These are phyloP conservation scores for Blastocystis sp. DNA, from an alignment of 352 stramenopile species.

Conservation along the genomic window DNA sequence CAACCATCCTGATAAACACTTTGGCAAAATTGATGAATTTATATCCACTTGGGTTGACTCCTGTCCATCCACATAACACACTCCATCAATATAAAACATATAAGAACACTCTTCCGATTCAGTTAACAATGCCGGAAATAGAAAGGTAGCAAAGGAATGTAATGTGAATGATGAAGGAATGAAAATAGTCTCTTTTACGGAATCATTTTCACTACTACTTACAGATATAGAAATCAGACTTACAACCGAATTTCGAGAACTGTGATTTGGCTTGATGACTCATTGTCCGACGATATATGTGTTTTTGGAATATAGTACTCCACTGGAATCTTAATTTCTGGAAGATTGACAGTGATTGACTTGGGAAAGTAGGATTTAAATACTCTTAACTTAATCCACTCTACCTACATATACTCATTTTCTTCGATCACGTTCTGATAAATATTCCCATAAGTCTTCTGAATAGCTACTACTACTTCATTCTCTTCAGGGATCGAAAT, in stretches of 20 bases:
- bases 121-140: background rate
- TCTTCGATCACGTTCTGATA: no score
- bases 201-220: background rate
- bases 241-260: background rate
- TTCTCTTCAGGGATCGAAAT: no score
- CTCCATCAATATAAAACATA: conserved; percentile 34
- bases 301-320: background rate
- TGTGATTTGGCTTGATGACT: background rate
- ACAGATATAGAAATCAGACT: background rate
- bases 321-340: conserved; percentile 8
- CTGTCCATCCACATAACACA: conserved; percentile 2
- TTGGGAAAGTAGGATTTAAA: background rate
- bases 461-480: no score
- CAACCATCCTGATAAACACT: conserved; percentile 9
- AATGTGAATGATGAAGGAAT: background rate
- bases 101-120: background rate
- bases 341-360: background rate
- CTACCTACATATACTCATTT: no score
- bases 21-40: background rate
- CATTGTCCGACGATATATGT: background rate
- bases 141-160: background rate
- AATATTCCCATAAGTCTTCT: no score
- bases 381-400: background rate
- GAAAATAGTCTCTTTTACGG: background rate
- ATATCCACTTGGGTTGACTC: background rate